Evolutionary conservation across 768 basidiomycete species (phyloP), one percentile per base, ranked within the genome.

Genomic region (Mycena crocata): DNA sequence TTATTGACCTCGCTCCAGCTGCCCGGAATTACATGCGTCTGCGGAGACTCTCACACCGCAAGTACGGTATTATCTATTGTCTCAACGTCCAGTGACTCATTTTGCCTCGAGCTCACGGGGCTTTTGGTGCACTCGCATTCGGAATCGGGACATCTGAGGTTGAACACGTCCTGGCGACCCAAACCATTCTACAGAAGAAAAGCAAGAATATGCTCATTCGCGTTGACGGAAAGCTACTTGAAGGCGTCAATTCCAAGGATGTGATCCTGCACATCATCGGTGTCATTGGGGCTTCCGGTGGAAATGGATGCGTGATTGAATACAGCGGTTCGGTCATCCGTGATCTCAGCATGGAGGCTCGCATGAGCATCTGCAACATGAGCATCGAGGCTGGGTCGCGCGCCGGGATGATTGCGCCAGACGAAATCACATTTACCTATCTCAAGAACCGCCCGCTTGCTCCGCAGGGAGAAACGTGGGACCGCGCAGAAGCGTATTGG

Each of bases 141-240:
- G 95, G 95, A 64, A 95, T 96, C 72, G 95, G 95, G 42, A 96
- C 95, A 14, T 95, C 94, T 52, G 94, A 96, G 75, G 95, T 96
- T 71, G 95, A 96, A 74, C 95, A 96, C 75, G 94, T 95, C 69
- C 89, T 96, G 46, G 95, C 95, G 23, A 96, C 95, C 13, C 95
- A 96, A 78, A 94, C 93, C 45, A 83, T 96, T n/a, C 81, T 94
- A 66, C 95, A 96, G 80, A 89, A 86, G 77, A 95, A 95, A 78
- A 87, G 89, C 59, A 94, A 94, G 82, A 96, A 96, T 80, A 95
- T 96, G 94, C 89, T 92, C 52, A 92, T 96, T 72, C 89, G 87
- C 56, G 93, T 96, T 65, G 90, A 96, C 55, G 95, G 95, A 60
- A 84, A 87, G 28, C 86, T 96, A 24, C 82, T 81, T 17, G 90